Evolutionary conservation across 176 grass and related monocot genomes (phyloP).

Genomic region (Oryza officinalis): DNA sequence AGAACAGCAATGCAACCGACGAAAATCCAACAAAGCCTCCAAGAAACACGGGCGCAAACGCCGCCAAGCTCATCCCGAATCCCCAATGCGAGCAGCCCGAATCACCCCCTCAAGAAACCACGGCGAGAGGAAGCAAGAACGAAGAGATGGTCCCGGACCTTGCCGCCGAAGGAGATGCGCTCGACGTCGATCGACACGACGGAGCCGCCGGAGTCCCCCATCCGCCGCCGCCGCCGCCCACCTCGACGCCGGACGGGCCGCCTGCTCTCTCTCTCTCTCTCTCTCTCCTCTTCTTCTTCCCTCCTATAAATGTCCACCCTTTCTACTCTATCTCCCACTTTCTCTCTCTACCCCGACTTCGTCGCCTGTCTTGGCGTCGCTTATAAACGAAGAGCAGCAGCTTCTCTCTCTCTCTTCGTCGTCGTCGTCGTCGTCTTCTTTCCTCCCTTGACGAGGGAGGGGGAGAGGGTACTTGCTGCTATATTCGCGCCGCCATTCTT

Average conservation of each 20-base stretch:
- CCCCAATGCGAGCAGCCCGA: conserved; percentile 12
- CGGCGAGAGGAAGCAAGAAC: background rate
- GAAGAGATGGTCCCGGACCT: conserved; percentile 46
- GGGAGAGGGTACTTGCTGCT: no score
- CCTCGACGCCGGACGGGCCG: conserved; percentile 9
- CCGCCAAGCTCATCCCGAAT: background rate
- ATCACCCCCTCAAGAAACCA: background rate
- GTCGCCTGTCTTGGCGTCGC: conserved; percentile 34
- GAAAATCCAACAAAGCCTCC: background rate
- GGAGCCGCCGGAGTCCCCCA: conserved; percentile 71
- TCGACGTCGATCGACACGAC: conserved; percentile 67
- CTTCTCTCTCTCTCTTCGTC: conserved; percentile 25
- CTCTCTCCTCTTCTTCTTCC: conserved; percentile 3
- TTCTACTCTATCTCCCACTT: background rate
- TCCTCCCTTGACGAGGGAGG: background rate
- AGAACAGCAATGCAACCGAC: background rate
- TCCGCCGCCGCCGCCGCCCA: conserved; percentile 8
- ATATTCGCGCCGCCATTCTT: conserved; percentile 34
- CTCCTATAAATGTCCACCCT: conserved; percentile 17
- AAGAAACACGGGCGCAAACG: background rate
- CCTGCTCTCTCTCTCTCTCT: background rate
- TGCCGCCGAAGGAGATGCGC: conserved; percentile 91
- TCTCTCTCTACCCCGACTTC: conserved; percentile 12
- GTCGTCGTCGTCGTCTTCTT: background rate
- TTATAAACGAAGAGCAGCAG: conserved; percentile 56